Evolutionary conservation across 1,284 basidiomycete species (phyloP).

Genomic region (Xerocomus cyaneibrunnescens): DNA sequence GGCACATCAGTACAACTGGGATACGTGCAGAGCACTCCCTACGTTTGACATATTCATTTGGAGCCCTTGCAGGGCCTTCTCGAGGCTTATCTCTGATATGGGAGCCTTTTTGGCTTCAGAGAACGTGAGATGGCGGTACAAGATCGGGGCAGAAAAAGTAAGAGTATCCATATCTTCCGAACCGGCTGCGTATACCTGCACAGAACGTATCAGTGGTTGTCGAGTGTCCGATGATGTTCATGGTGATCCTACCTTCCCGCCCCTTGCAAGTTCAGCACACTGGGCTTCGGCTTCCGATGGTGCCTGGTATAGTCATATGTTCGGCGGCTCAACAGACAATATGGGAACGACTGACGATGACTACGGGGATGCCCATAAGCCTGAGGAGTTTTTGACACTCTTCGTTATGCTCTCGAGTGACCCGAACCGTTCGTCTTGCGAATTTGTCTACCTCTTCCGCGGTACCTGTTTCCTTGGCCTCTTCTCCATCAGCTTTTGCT

Average conservation of each 20-base stretch:
- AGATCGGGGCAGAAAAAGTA: conserved; percentile 90
- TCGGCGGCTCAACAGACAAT: not conserved
- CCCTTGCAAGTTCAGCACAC: conserved; percentile 94
- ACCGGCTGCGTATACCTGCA: conserved; percentile 91
- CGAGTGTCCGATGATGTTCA: not conserved
- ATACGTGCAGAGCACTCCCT: conserved; percentile 10
- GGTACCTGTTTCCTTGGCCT: conserved; percentile 93
- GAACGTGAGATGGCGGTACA: conserved; percentile 96
- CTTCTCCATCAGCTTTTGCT: conserved; percentile 92
- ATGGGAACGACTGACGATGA: conserved; percentile 68
- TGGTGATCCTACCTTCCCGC: conserved; percentile 69
- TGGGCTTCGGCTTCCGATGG: conserved; percentile 99
- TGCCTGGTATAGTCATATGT: conserved; percentile 55
- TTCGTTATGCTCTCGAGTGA: conserved; percentile 95
- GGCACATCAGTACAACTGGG: conserved; percentile 5
- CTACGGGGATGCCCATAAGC: conserved; percentile 97
- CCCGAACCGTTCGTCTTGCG: conserved; percentile 89
- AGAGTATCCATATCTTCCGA: conserved; percentile 99
- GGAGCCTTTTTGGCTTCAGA: conserved; percentile 99
- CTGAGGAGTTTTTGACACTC: conserved; percentile 87
- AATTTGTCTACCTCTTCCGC: conserved; percentile 92
- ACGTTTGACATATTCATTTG: conserved; percentile 92
- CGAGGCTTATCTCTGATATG: conserved; percentile 90
- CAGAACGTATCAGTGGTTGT: conserved; percentile 5
- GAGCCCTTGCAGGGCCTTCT: conserved; percentile 83